phyloP scores from a whole-genome alignment of 78 protist genomes.

The Dictyostelium firmibasis region DNA sequence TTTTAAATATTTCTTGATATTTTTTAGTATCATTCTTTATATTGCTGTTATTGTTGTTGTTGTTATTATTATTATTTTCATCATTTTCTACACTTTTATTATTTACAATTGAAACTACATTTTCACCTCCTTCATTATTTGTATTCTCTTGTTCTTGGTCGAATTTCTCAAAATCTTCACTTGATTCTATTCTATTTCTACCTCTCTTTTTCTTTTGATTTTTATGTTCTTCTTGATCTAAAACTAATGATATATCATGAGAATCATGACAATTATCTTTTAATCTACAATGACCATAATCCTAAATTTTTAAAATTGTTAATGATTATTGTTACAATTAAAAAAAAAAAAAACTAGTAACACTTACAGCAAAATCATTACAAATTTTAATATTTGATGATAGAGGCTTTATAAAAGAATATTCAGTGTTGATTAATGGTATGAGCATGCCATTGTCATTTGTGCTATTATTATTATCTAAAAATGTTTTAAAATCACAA shows the following conservation, averaged over 20 bases:
- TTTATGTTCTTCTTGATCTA: constrained; percentile 30
- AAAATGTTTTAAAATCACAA: neutral
- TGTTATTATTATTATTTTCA: neutral
- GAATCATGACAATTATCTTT: constrained; percentile 14
- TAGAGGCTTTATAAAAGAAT: neutral
- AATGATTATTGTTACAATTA: neutral
- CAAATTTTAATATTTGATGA: neutral
- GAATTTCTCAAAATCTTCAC: neutral
- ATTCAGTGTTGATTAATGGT: constrained; percentile 3
- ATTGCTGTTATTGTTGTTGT: neutral
- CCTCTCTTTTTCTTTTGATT: neutral
- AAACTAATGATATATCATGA: constrained; percentile 9
- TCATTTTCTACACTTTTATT: neutral
- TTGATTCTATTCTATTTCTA: neutral
- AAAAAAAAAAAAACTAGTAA: neutral
- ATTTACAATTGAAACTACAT: neutral
- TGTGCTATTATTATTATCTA: neutral
- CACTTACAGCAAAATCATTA: constrained; percentile 35
- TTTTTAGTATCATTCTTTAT: neutral
- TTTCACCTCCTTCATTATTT: neutral
- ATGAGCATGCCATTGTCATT: neutral
- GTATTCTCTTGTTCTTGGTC: neutral
- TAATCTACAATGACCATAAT: constrained; percentile 64
- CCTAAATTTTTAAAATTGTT: constrained; percentile 2
- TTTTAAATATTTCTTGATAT: neutral